phyloP scores from a whole-genome alignment of 371 early-diverging fungal species.

The Catenaria anguillulae region DNA sequence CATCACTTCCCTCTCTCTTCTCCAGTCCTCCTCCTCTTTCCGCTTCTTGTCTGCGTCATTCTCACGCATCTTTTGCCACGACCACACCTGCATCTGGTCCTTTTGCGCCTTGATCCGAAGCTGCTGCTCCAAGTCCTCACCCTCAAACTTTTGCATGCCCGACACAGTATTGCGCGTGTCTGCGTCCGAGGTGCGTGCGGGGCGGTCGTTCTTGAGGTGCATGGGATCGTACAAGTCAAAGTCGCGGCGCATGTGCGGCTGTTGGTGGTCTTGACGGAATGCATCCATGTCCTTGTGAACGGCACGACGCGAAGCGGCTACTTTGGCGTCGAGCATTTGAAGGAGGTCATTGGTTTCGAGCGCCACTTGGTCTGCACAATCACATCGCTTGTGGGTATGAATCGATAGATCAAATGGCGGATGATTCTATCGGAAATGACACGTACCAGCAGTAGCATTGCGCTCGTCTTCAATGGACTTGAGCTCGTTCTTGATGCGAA shows the following conservation, averaged over 20 bases:
- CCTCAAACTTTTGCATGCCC: slow-evolving; percentile 30
- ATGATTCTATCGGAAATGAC: too few relatives aligned
- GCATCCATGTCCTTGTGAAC: slow-evolving; percentile 19
- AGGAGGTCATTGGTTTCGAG: slow-evolving; percentile 23
- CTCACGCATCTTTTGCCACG: slow-evolving; percentile 22
- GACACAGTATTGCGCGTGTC: slow-evolving; percentile 21
- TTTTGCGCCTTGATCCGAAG: slow-evolving; percentile 19
- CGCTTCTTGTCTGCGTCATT: slow-evolving; percentile 14
- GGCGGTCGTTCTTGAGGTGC: slow-evolving; percentile 22
- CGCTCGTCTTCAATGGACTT: slow-evolving; percentile 21
- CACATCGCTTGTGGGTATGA: neutral
- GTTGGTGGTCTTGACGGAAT: slow-evolving; percentile 25
- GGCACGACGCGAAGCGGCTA: slow-evolving; percentile 12
- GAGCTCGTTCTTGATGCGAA: slow-evolving; percentile 26
- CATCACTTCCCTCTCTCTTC: neutral
- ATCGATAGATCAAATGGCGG: neutral
- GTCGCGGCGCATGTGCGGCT: slow-evolving; percentile 19
- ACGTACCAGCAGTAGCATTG: slow-evolving; percentile 22
- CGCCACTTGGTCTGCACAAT: slow-evolving; percentile 18
- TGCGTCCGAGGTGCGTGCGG: slow-evolving; percentile 20
- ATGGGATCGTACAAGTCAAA: slow-evolving; percentile 32
- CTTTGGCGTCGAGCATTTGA: slow-evolving; percentile 25
- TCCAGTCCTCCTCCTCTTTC: slow-evolving; percentile 11
- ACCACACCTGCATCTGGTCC: slow-evolving; percentile 30
- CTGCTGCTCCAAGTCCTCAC: slow-evolving; percentile 25